Conservation (phyloP, 495 filamentous ascomycete genomes). For the Penicillium diatomitis region DNA sequence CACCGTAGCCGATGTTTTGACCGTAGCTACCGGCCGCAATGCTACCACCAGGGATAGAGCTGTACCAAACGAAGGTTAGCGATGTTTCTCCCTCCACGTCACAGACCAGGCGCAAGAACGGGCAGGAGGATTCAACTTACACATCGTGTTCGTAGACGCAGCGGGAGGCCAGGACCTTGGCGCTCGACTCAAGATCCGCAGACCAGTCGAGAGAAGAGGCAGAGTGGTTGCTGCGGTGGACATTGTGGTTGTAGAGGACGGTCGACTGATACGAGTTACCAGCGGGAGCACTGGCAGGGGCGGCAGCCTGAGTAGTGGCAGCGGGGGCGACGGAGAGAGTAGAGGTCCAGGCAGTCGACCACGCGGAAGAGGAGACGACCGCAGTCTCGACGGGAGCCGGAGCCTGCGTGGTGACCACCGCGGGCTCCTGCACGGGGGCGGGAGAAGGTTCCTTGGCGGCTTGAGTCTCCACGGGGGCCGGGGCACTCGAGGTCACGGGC, state of each 20-base stretch:
- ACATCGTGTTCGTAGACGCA: slow-evolving; percentile 71
- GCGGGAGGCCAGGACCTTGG: slow-evolving; percentile 38
- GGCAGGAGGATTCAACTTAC: slow-evolving; percentile 40
- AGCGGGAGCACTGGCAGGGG: slow-evolving; percentile 9
- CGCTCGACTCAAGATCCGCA: slow-evolving; percentile 50
- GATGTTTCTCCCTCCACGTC: too few relatives aligned
- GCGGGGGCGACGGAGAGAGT: slow-evolving; percentile 17
- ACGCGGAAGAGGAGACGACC: slow-evolving; percentile 6
- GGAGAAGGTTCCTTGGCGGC: background rate
- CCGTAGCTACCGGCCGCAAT: slow-evolving; percentile 61
- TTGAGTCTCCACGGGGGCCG: slow-evolving; percentile 3
- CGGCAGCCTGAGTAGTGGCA: slow-evolving; percentile 13
- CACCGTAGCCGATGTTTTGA: slow-evolving; percentile 68
- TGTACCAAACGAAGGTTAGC: slow-evolving; percentile 4
- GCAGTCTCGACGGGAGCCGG: slow-evolving; percentile 12
- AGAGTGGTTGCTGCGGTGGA: slow-evolving; percentile 78
- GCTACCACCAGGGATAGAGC: slow-evolving; percentile 45
- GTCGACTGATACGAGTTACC: slow-evolving; percentile 32
- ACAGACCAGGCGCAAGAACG: too few relatives aligned
- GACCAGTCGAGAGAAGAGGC: slow-evolving; percentile 55
- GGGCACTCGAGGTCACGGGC: background rate
- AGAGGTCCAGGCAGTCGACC: slow-evolving; percentile 12
- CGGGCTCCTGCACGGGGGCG: background rate
- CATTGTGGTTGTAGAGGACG: slow-evolving; percentile 69
- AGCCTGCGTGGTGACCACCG: slow-evolving; percentile 5